Percentiles rank a stretch among this genome's conserved stretches.
These are phyloP conservation scores for Lipomyces anomalus DNA, from an alignment of 805 yeast genomes.

Conservation along the genomic window DNA sequence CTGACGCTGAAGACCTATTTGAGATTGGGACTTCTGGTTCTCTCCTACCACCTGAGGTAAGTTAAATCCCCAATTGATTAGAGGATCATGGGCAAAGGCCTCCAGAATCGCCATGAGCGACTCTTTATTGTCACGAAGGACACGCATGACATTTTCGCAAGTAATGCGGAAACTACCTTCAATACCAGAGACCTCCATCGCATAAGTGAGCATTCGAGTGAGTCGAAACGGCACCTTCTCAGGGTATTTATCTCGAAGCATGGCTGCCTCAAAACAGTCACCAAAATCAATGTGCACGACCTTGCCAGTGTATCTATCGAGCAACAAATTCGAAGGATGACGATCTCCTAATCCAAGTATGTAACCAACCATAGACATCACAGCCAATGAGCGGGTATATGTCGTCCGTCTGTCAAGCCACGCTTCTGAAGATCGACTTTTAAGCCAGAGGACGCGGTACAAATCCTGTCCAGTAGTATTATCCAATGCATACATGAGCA, in stretches of 20 bases:
- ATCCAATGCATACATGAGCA: constrained; percentile 90
- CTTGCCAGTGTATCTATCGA: constrained; percentile 89
- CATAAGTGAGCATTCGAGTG: constrained; percentile 94
- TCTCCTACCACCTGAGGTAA: constrained; percentile 8
- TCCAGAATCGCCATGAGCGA: constrained; percentile 96
- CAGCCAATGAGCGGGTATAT: constrained; percentile 91
- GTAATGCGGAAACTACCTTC: constrained; percentile 97
- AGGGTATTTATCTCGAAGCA: constrained; percentile 91
- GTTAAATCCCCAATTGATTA: constrained; percentile 92
- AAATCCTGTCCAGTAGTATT: constrained; percentile 95
- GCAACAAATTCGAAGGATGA: constrained; percentile 95
- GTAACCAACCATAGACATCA: constrained; percentile 98
- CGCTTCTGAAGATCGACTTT: constrained; percentile 91
- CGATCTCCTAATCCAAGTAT: constrained; percentile 95
- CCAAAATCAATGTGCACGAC: constrained; percentile 98
- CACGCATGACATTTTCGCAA: constrained; percentile 95
- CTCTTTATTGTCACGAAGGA: constrained; percentile 87
- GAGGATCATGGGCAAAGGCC: constrained; percentile 97
- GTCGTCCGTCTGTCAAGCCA: constrained; percentile 98
- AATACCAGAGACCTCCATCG: constrained; percentile 98
- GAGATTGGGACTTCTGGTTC: background rate
- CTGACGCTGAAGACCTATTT: background rate
- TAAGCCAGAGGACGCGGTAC: constrained; percentile 92
- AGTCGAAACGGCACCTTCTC: constrained; percentile 96
- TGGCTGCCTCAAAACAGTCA: constrained; percentile 98